Conservation (phyloP, 768 basidiomycete species). For the Boletus rufocinnamomeus region DNA sequence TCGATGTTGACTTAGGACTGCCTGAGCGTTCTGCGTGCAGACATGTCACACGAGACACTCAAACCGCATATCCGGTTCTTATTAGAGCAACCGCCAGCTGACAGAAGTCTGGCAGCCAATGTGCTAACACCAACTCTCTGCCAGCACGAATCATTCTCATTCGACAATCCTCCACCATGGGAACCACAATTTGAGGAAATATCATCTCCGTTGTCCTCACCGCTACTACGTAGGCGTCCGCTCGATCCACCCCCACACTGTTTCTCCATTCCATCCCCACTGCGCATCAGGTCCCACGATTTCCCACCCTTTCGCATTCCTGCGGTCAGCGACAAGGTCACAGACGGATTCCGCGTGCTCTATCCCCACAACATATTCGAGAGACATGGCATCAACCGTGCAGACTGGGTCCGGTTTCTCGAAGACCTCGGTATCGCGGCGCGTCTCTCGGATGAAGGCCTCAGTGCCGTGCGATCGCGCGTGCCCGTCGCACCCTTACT, state of each 20-base stretch:
- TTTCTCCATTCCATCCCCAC: conserved; percentile 31
- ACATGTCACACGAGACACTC: conserved; percentile 4
- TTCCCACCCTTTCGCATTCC: conserved; percentile 33
- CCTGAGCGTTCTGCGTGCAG: neutral
- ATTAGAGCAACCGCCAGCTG: conserved; percentile 1
- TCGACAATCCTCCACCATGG: conserved; percentile 28
- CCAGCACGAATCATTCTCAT: neutral
- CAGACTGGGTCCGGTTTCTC: conserved; percentile 35
- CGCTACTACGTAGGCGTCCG: conserved; percentile 16
- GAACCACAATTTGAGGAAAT: conserved; percentile 32
- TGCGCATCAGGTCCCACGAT: conserved; percentile 28
- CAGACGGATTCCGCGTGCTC: conserved; percentile 29
- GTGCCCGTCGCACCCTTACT: conserved; percentile 18
- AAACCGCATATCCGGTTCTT: neutral
- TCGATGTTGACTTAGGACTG: neutral
- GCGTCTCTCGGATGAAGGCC: conserved; percentile 25
- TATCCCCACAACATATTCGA: conserved; percentile 31
- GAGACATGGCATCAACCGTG: conserved; percentile 28
- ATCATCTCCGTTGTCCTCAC: neutral
- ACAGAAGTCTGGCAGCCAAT: neutral
- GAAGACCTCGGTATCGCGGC: conserved; percentile 32
- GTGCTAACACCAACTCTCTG: neutral
- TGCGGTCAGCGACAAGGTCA: conserved; percentile 22
- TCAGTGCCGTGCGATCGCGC: conserved; percentile 27
- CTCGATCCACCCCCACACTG: conserved; percentile 35